phyloP scores from a whole-genome alignment of 176 grass and related monocot genomes.

The Avena insularis region DNA sequence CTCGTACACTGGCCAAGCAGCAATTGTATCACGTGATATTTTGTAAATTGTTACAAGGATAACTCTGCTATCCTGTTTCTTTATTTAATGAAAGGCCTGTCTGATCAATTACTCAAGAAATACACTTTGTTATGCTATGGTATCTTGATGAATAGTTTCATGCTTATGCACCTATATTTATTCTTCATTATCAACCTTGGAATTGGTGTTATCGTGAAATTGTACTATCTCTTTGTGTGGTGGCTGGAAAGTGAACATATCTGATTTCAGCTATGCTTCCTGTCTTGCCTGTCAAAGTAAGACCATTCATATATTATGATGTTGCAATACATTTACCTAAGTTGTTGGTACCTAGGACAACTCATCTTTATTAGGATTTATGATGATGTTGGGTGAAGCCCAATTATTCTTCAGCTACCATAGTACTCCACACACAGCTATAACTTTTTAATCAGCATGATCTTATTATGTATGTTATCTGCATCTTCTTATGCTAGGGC shows the following conservation, averaged over 20 bases:
- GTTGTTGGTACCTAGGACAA: conserved; percentile 12
- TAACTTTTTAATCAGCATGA: background rate
- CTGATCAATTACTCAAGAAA: conserved; percentile 3
- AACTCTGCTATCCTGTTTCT: conserved; percentile 35
- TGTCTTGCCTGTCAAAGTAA: background rate
- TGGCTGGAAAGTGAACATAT: background rate
- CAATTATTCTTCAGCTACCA: background rate
- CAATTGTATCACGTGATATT: background rate
- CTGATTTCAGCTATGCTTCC: background rate
- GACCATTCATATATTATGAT: background rate
- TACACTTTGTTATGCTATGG: conserved; percentile 25
- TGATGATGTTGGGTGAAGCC: background rate
- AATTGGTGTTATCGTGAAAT: conserved; percentile 7
- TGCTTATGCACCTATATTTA: background rate
- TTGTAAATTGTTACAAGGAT: conserved; percentile 39
- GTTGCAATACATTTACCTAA: conserved; percentile 3
- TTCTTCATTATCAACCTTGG: background rate
- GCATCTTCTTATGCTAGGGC: background rate
- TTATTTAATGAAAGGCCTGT: conserved; percentile 8
- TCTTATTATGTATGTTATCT: conserved; percentile 18
- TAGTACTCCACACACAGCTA: background rate
- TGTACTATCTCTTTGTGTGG: background rate
- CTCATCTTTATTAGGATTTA: conserved; percentile 12
- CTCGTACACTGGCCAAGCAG: conserved; percentile 2
- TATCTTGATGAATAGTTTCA: conserved; percentile 26